A percentile compares a stretch with the other conserved stretches of the same genome.
phyloP scores from a whole-genome alignment of 2,329 filamentous ascomycete genomes.

The Talaromyces verruculosus region DNA sequence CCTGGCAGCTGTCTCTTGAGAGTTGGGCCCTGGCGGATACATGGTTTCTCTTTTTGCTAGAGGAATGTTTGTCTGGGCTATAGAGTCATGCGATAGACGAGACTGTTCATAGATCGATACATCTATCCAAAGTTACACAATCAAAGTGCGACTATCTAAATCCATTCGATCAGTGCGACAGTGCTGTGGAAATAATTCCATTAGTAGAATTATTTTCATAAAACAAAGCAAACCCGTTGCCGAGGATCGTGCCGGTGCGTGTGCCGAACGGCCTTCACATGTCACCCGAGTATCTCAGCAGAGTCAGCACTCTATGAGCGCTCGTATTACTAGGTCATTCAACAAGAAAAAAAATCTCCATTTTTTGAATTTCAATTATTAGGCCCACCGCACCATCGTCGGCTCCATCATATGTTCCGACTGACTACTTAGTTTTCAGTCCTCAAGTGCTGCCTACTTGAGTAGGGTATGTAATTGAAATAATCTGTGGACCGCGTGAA shows the following conservation, averaged over 20 bases:
- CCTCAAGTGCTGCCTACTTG: background rate
- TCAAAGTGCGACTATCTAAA: too few relatives aligned
- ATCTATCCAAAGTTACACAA: background rate
- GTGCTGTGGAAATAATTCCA: background rate
- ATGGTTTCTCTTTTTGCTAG: background rate
- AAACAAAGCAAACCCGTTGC: background rate
- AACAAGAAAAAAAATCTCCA: background rate
- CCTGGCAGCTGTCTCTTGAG: slow-evolving; percentile 13
- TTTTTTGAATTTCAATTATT: background rate
- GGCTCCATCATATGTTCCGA: background rate
- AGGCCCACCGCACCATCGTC: background rate
- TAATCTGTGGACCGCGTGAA: background rate
- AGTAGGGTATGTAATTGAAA: background rate
- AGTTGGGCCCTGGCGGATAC: slow-evolving; percentile 10
- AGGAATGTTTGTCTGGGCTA: slow-evolving; percentile 11
- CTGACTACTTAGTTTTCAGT: background rate
- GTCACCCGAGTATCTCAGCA: background rate
- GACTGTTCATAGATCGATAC: slow-evolving; percentile 14
- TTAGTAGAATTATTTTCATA: too few relatives aligned
- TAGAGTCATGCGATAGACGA: slow-evolving; percentile 20
- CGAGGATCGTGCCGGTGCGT: background rate
- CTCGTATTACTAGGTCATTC: background rate
- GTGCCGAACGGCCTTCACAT: background rate
- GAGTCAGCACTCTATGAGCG: background rate
- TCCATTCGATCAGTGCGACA: background rate